Conservation (phyloP, 768 basidiomycete species). For the Boletus coccyginus region DNA sequence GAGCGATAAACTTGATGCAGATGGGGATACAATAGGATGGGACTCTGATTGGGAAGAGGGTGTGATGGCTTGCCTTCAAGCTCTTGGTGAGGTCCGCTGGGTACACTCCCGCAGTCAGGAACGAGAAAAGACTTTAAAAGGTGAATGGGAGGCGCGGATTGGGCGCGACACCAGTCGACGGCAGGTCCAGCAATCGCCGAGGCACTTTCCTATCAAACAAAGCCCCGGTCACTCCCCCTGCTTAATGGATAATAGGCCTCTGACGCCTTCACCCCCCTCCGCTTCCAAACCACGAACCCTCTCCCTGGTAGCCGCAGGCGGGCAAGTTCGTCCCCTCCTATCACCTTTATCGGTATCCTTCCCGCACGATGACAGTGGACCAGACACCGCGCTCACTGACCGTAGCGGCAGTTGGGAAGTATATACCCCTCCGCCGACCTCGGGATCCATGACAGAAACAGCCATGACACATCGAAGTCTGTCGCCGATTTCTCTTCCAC, state of each 20-base stretch:
- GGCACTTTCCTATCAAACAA: conserved; percentile 22
- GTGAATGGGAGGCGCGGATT: conserved; percentile 42
- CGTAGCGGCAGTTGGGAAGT: conserved; percentile 54
- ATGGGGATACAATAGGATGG: conserved; percentile 22
- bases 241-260: conserved; percentile 18
- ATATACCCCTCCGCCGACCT: conserved; percentile 62
- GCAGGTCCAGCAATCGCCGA: conserved; percentile 21
- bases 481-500: conserved; percentile 28
- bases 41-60: conserved; percentile 33
- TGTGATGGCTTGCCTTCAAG: conserved; percentile 57
- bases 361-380: conserved; percentile 49
- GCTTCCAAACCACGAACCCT: conserved; percentile 19
- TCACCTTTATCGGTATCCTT: conserved; percentile 42
- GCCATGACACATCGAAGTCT: conserved; percentile 42
- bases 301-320: conserved; percentile 33
- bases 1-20: conserved; percentile 35
- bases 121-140: conserved; percentile 57
- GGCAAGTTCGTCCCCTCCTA: conserved; percentile 45
- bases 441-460: conserved; percentile 44
- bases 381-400: conserved; percentile 49
- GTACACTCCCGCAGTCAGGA: conserved; percentile 73
- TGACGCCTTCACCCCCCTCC: conserved; percentile 10
- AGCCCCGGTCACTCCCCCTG: conserved; percentile 30
- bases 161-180: conserved; percentile 32
- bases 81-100: conserved; percentile 84